Percentiles rank a stretch among this genome's conserved stretches.
Conservation (phyloP, 495 filamentous ascomycete genomes). For the Penicillium cinerascens region DNA sequence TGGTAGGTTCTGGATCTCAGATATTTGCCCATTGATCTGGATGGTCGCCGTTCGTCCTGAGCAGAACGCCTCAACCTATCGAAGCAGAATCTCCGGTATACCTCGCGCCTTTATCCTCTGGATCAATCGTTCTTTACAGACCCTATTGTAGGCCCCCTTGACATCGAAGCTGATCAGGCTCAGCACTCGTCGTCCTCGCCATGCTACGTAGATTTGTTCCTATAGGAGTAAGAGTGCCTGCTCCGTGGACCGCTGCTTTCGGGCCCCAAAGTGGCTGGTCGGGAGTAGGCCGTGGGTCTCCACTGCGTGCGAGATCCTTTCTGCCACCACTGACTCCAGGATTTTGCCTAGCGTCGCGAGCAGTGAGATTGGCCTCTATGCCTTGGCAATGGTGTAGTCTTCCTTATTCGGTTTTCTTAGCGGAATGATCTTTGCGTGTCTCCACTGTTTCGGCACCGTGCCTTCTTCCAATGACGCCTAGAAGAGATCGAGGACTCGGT, state of each 20-base stretch:
- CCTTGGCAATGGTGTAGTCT: conserved; percentile 7
- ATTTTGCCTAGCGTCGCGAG: conserved; percentile 23
- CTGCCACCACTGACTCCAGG: conserved; percentile 22
- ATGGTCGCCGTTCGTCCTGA: conserved; percentile 16
- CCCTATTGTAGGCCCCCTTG: conserved; percentile 41
- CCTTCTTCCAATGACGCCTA: no score
- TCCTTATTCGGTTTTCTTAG: background rate
- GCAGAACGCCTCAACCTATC: conserved; percentile 33
- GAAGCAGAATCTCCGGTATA: conserved; percentile 28
- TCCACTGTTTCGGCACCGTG: conserved; percentile 6
- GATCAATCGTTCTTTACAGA: conserved; percentile 31
- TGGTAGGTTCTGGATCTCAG: no score
- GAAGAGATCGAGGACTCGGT: no score
- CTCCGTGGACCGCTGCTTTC: background rate
- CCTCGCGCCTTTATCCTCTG: conserved; percentile 29
- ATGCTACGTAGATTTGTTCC: conserved; percentile 30
- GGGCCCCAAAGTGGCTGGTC: no score
- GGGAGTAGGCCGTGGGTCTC: conserved; percentile 11
- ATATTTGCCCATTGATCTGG: no score
- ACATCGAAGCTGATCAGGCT: conserved; percentile 41
- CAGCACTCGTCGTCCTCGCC: conserved; percentile 9
- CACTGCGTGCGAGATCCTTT: conserved; percentile 17
- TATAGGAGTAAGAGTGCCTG: background rate
- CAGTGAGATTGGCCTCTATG: conserved; percentile 22
- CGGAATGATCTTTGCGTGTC: background rate